Evolutionary conservation across 2,329 filamentous ascomycete species (phyloP), one percentile per base, ranked within the genome.

Genomic region (Curvularia sp.): DNA sequence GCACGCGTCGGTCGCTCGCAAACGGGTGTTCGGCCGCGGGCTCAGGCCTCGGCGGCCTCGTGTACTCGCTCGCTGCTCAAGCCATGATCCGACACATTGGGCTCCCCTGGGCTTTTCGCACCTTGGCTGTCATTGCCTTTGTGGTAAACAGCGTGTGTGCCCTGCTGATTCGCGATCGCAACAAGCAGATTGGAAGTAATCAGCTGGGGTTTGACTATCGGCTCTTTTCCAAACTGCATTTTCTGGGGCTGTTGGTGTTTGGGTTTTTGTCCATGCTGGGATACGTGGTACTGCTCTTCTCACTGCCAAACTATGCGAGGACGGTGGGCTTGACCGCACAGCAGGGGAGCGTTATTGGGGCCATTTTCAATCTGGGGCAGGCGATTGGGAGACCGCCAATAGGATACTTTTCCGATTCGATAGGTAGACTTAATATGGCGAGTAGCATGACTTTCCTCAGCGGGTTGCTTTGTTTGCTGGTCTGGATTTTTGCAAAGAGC

Each of bases 201-300:
- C 88, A 53, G 57, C 13, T 59, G 30, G 84, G 88, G 1, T 92
- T 93, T 66, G 87, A 91, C 68, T 78, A 83, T 39, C 75, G 74
- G 4, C 80, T 93, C 1, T 86, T 93, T 72, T 84, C 79, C 62
- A 81, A 84, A 4, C 69, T 79, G 0, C 86, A 91, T 68, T 92
- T 89, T 63, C 72, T 88, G 26, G 78, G 92, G 2, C 80, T 91
- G 12, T 75, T 91, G 38, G 81, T 77, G 2, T 95, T 88, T 80
- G 88, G 88, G 7, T 86, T 88, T 75, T 87, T 93, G 62, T 88
- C 84, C 59, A 86, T 93, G 78, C 78, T 94, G 13, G 89, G 84
- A 5, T 94, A 94, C 67, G 83, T 91, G 26, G 88, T 92, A 4
- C 82, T 93, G n/a, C 83, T 93, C 44, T 94, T 93, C 76, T 89